A percentile compares a stretch with the other conserved stretches of the same genome.
phyloP scores from a whole-genome alignment of 768 basidiomycete species.

The Dioszegia aurantiaca region DNA sequence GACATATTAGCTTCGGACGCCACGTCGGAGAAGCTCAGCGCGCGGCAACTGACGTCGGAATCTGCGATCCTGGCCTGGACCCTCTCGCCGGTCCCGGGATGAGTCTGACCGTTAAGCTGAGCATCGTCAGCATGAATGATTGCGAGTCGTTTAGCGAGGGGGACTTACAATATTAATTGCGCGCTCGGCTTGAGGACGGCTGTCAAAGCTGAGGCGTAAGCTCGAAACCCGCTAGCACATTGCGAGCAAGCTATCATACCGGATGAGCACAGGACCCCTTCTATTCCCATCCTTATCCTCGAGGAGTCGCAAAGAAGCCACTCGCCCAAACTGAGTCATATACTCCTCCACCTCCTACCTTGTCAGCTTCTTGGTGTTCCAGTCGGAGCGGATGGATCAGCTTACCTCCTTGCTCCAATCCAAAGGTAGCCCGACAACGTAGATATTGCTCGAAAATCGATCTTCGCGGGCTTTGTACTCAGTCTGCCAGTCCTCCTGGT shows the following conservation, averaged over 20 bases:
- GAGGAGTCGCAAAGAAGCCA: slow-evolving; percentile 29
- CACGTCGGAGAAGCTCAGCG: neutral
- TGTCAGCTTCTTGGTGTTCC: neutral
- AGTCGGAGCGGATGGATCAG: neutral
- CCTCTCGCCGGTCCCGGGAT: slow-evolving; percentile 21
- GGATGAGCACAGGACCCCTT: slow-evolving; percentile 31
- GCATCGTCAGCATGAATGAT: slow-evolving; percentile 1
- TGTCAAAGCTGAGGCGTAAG: slow-evolving; percentile 23
- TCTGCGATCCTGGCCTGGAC: slow-evolving; percentile 38
- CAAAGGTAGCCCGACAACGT: slow-evolving; percentile 34
- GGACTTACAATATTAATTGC: slow-evolving; percentile 29
- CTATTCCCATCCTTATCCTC: slow-evolving; percentile 29
- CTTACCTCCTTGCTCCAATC: slow-evolving; percentile 27
- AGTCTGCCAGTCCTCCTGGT: slow-evolving; percentile 39
- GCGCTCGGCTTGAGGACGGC: slow-evolving; percentile 31
- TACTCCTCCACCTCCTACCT: slow-evolving; percentile 10
- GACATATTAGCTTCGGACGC: neutral
- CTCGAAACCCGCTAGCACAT: neutral
- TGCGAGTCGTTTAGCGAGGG: neutral
- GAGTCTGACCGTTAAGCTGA: slow-evolving; percentile 30
- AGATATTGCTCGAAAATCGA: slow-evolving; percentile 34
- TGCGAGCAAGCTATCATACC: slow-evolving; percentile 13
- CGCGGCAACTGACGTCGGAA: slow-evolving; percentile 25
- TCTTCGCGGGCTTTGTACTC: slow-evolving; percentile 37
- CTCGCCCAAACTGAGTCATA: slow-evolving; percentile 16